These are phyloP conservation scores for Mortierella claussenii DNA, from an alignment of 192 early-diverging fungal species.

Conservation along the genomic window DNA sequence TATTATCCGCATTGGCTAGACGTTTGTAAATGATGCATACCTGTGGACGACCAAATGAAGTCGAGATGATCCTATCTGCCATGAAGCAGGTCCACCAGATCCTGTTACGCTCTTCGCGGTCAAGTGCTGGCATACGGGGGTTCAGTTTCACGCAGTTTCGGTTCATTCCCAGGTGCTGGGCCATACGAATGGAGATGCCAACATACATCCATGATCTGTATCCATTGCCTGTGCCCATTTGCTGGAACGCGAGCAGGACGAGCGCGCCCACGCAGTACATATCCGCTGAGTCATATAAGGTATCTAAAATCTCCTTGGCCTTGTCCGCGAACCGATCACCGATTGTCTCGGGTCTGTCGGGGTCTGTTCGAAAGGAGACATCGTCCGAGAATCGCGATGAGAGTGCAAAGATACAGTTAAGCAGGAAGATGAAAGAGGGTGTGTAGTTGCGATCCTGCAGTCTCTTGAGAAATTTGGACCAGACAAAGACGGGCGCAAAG, in stretches of 20 bases:
- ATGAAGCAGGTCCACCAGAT: conserved; percentile 85
- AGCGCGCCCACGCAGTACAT: conserved; percentile 73
- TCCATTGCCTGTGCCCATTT: conserved; percentile 72
- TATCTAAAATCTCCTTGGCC: conserved; percentile 75
- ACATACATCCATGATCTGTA: conserved; percentile 78
- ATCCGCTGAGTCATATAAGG: conserved; percentile 67
- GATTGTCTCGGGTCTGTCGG: conserved; percentile 56
- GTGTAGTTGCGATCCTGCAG: conserved; percentile 39
- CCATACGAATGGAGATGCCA: conserved; percentile 65
- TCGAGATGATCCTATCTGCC: conserved; percentile 71
- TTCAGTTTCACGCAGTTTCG: conserved; percentile 58
- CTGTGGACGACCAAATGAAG: conserved; percentile 74
- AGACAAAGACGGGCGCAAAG: conserved; percentile 73
- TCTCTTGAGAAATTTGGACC: conserved; percentile 55
- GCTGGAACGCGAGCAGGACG: conserved; percentile 71
- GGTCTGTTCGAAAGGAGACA: conserved; percentile 50
- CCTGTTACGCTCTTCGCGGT: conserved; percentile 69
- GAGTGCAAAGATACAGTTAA: conserved; percentile 66
- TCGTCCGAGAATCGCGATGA: conserved; percentile 58
- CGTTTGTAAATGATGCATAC: conserved; percentile 34
- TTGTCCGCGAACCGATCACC: conserved; percentile 70
- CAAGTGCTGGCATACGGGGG: conserved; percentile 43
- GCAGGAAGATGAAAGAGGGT: conserved; percentile 55
- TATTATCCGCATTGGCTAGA: background rate
- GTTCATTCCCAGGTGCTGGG: conserved; percentile 68